A percentile compares a stretch with the other conserved stretches of the same genome.
These are phyloP conservation scores for Periconia sp. DNA, from an alignment of 2,329 filamentous ascomycete species.

Conservation along the genomic window DNA sequence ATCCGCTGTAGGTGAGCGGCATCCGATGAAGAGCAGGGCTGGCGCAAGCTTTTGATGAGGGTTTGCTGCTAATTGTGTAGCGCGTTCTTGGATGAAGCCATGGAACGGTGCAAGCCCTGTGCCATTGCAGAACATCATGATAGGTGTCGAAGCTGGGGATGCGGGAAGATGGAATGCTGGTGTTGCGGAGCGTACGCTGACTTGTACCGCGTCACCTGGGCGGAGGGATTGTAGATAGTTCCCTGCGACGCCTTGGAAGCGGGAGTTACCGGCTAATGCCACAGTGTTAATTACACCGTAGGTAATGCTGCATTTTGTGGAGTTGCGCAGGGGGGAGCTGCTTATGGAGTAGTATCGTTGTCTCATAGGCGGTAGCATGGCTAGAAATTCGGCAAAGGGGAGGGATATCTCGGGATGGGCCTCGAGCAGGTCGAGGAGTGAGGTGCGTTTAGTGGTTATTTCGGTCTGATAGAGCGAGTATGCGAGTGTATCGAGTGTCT, in stretches of 20 bases:
- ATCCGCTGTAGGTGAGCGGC: slow-evolving; percentile 59
- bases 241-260: slow-evolving; percentile 39
- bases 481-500: slow-evolving; percentile 3
- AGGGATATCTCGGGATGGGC: slow-evolving; percentile 11
- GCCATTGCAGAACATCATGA: slow-evolving; percentile 51
- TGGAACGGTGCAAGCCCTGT: slow-evolving; percentile 31
- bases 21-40: slow-evolving; percentile 67
- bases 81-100: slow-evolving; percentile 35
- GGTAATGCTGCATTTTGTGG: slow-evolving; percentile 58
- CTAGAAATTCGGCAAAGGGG: slow-evolving; percentile 67
- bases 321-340: slow-evolving; percentile 57
- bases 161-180: slow-evolving; percentile 45
- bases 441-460: slow-evolving; percentile 14
- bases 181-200: slow-evolving; percentile 36
- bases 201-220: slow-evolving; percentile 41
- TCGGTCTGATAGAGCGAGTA: slow-evolving; percentile 45
- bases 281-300: slow-evolving; percentile 64
- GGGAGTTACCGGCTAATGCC: slow-evolving; percentile 37
- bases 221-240: slow-evolving; percentile 39
- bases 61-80: neutral
- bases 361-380: slow-evolving; percentile 74
- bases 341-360: slow-evolving; percentile 65
- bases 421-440: slow-evolving; percentile 24
- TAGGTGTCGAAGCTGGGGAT: slow-evolving; percentile 42
- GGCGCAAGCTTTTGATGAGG: slow-evolving; percentile 41